Evolutionary conservation across 352 stramenopile genomes (phyloP).

Genomic region (Globisporangium iwayamae): DNA sequence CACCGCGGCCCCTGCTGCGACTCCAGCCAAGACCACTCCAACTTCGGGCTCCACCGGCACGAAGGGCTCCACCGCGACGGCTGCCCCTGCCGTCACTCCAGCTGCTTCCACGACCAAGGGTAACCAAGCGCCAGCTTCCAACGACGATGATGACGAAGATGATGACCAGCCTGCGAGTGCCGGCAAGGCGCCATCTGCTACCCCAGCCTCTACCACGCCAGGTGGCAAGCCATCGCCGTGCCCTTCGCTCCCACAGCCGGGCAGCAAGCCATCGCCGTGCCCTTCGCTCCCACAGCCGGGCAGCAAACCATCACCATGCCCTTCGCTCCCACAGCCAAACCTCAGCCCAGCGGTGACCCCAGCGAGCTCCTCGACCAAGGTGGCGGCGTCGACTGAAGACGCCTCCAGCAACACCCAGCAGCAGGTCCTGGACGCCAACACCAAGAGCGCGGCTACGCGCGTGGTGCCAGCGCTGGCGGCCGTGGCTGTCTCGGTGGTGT

Average conservation of each 20-base stretch:
- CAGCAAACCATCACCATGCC: slow-evolving; percentile 18
- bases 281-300: slow-evolving; percentile 26
- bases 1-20: neutral
- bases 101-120: neutral
- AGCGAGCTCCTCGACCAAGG: slow-evolving; percentile 17
- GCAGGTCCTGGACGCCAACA: slow-evolving; percentile 30
- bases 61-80: neutral
- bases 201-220: slow-evolving; percentile 11
- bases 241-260: slow-evolving; percentile 25
- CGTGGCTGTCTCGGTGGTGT: slow-evolving; percentile 32
- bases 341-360: slow-evolving; percentile 15
- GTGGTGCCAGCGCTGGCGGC: slow-evolving; percentile 26
- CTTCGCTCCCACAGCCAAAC: slow-evolving; percentile 24
- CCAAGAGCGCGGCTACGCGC: slow-evolving; percentile 29
- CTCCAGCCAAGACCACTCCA: slow-evolving; percentile 1
- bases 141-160: slow-evolving; percentile 14
- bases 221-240: slow-evolving; percentile 21
- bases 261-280: slow-evolving; percentile 19
- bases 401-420: slow-evolving; percentile 19
- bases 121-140: slow-evolving; percentile 4
- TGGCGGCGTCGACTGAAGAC: slow-evolving; percentile 10
- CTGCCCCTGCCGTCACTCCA: neutral
- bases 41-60: no score
- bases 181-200: neutral
- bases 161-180: slow-evolving; percentile 5